Conservation (phyloP, 371 early-diverging fungal genomes). For the Apophysomyces elegans region DNA sequence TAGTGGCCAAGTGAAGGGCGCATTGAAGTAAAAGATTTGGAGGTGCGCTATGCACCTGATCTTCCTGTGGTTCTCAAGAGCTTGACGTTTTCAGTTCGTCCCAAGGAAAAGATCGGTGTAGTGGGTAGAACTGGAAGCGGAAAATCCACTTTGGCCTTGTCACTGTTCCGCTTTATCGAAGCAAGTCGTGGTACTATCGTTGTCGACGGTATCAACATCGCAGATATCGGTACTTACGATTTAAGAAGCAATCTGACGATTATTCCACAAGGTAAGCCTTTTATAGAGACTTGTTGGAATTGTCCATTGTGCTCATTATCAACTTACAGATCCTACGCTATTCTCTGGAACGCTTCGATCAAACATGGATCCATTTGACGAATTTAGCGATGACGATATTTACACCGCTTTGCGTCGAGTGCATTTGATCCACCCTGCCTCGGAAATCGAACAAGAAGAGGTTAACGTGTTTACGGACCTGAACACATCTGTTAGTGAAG, state of each 20-base stretch:
- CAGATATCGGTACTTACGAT: slow-evolving; percentile 65
- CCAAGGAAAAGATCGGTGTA: slow-evolving; percentile 60
- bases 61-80: slow-evolving; percentile 59
- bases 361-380: slow-evolving; percentile 68
- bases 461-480: slow-evolving; percentile 30
- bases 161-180: slow-evolving; percentile 76
- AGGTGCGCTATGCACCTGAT: slow-evolving; percentile 61
- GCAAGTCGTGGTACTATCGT: slow-evolving; percentile 63
- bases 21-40: slow-evolving; percentile 57
- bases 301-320: neutral
- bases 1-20: slow-evolving; percentile 36
- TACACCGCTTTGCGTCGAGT: slow-evolving; percentile 65
- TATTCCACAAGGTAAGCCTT: slow-evolving; percentile 60
- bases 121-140: slow-evolving; percentile 74
- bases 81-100: slow-evolving; percentile 48
- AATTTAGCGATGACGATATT: slow-evolving; percentile 59
- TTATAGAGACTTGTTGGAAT: neutral
- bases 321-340: slow-evolving; percentile 53
- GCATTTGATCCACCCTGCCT: slow-evolving; percentile 34
- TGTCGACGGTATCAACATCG: slow-evolving; percentile 77
- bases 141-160: slow-evolving; percentile 72
- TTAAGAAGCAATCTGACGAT: slow-evolving; percentile 70
- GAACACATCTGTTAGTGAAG: slow-evolving; percentile 56
- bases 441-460: neutral
- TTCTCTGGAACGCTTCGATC: slow-evolving; percentile 65